Conservation (phyloP, 495 filamentous ascomycete genomes). For the Bombardia bombarda region DNA sequence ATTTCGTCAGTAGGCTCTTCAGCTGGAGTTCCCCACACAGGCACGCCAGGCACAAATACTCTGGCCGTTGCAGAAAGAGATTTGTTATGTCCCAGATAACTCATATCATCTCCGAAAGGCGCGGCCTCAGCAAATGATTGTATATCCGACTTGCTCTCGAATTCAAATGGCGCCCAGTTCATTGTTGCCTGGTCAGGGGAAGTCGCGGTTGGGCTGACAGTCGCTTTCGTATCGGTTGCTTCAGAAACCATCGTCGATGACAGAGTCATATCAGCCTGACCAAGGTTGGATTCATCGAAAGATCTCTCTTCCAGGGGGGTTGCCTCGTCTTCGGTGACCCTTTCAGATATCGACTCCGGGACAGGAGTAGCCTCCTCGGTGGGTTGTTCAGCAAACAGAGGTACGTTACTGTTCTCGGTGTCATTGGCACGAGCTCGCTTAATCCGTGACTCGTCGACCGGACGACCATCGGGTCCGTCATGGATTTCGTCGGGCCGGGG, state of each 20-base stretch:
- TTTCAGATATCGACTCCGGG: slow-evolving; percentile 8
- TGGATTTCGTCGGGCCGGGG: slow-evolving; percentile 24
- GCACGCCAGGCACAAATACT: slow-evolving; percentile 55
- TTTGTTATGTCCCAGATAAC: slow-evolving; percentile 40
- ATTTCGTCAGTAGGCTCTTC: slow-evolving; percentile 24
- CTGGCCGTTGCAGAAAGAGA: slow-evolving; percentile 62
- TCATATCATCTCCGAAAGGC: slow-evolving; percentile 29
- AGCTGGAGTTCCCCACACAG: slow-evolving; percentile 30
- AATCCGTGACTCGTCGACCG: slow-evolving; percentile 50
- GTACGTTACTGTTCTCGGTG: slow-evolving; percentile 58
- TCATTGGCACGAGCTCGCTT: slow-evolving; percentile 61
- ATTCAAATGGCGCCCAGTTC: slow-evolving; percentile 38
- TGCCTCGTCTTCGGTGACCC: slow-evolving; percentile 16
- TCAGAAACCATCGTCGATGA: slow-evolving; percentile 39
- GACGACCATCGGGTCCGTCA: slow-evolving; percentile 45
- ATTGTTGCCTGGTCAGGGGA: slow-evolving; percentile 30
- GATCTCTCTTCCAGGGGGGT: slow-evolving; percentile 23
- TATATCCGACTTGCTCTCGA: slow-evolving; percentile 28
- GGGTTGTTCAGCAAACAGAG: slow-evolving; percentile 55
- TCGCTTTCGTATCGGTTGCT: slow-evolving; percentile 40
- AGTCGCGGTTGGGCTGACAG: slow-evolving; percentile 35
- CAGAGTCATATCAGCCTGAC: slow-evolving; percentile 32
- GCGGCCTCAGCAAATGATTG: slow-evolving; percentile 33
- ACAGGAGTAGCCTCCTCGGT: slow-evolving; percentile 24
- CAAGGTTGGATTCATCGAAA: slow-evolving; percentile 38